Base-by-base conservation (phyloP, 2,329 filamentous ascomycete genomes). In the Fusarium veterinarium region DNA sequence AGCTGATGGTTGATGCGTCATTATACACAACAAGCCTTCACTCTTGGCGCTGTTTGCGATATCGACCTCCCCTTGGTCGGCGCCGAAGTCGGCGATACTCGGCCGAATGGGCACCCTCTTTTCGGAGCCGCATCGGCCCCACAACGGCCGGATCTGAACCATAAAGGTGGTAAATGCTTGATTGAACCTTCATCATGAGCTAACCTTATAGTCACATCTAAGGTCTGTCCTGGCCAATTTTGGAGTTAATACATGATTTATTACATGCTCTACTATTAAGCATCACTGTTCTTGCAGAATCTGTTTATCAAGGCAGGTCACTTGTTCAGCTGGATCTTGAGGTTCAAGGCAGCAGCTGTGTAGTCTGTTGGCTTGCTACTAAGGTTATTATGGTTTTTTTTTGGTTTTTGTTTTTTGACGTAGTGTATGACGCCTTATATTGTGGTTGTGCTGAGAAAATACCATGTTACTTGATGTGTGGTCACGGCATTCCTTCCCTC, bases 71-170 rank as follows among this genome's bases (percentile, higher is more conserved):
- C 46, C 19, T 30, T 66, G 52, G 31, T 67, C 53, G 75, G 69
- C 60, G 63, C 71, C 71, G 71, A 76, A 70, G 51, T 48, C 69
- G 71, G 73, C 31, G 53, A 25, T 28, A 23, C 19, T 49, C 55
- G 55, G 55, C 55, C 55, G 55, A 49, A 58, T 30, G 25, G 1
- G 14, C 9, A 10, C 19, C n/a, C 9, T 23, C 45, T 64, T 61
- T 68, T 60, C 23, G 61, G 61, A 69, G 75, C 75, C 62, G 53
- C 4, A 7, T 10, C 62, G 52, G 64, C 53, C 40, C 64, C 53
- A 60, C 53, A 61, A 23, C 46, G 44, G 63, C 62, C 40, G 64
- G 35, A 67, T 52, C 28, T 59, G 25, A 46, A 35, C 25, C 38
- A 41, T 13, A 19, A 23, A 16, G 20, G 42, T 37, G 28, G 17